Evolutionary conservation across 441 rosid species (phyloP).

Genomic region (Biscutella laevigata): DNA sequence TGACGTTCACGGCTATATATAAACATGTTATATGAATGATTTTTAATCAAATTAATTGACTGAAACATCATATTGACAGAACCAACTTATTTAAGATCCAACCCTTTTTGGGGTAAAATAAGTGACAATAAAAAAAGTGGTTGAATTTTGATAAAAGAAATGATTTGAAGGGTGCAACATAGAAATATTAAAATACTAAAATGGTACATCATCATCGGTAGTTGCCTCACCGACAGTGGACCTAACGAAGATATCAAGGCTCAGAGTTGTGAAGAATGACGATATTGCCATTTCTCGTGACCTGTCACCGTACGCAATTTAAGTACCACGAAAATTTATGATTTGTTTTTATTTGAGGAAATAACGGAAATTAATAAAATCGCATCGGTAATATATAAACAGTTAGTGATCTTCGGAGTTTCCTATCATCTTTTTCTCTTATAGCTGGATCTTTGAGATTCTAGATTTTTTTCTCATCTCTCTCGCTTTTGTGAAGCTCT

Average conservation of each 20-base stretch:
- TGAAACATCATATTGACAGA: neutral
- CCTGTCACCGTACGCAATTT: slow-evolving; percentile 23
- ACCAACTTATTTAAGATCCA: neutral
- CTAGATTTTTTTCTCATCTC: slow-evolving; percentile 14
- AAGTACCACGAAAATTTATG: slow-evolving; percentile 27
- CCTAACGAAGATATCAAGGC: neutral
- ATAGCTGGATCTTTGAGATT: slow-evolving; percentile 18
- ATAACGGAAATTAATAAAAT: neutral
- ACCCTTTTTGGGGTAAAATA: neutral
- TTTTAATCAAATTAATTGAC: neutral
- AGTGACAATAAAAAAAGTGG: slow-evolving; percentile 1
- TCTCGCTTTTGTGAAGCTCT: neutral
- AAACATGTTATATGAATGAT: no score
- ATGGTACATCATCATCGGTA: slow-evolving; percentile 6
- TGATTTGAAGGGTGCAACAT: slow-evolving; percentile 6
- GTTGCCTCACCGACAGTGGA: slow-evolving; percentile 29
- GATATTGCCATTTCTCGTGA: slow-evolving; percentile 11
- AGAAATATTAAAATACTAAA: slow-evolving; percentile 15
- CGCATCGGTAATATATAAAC: neutral
- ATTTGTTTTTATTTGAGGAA: neutral
- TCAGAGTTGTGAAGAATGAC: neutral
- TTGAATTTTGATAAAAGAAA: neutral
- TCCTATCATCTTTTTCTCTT: slow-evolving; percentile 4
- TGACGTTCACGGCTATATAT: neutral
- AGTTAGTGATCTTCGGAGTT: slow-evolving; percentile 1